Evolutionary conservation across 148 eudicot species (phyloP), one percentile per base, ranked within the genome.

Genomic region (Pharnaceum exiguum): DNA sequence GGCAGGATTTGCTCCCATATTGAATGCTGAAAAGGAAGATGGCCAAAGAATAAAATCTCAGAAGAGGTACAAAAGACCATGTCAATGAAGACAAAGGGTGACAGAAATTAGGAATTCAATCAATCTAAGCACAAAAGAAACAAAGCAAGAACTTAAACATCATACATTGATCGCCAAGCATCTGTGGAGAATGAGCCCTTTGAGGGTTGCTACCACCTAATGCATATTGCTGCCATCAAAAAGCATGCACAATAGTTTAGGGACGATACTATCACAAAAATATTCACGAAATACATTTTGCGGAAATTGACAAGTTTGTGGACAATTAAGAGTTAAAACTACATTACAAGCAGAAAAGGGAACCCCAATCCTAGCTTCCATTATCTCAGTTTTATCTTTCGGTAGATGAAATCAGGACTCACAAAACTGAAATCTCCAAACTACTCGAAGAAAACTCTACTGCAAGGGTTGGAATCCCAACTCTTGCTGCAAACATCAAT

Each of bases 91-190:
- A 23, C 6, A 29, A 7, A 21, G 21, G 24, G 11, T 43, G 24
- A 49, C 12, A 32, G 27, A 57, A 45, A 8, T 30, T 53, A 36
- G 39, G 8, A 33, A 3, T 24, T 22, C 10, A 54, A 25, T 27
- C 35, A 53, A 21, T 13, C 29, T 18, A 16, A 22, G 37, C 27
- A 46, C 18, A 48, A 17, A 50, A n/a, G 38, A 55, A 25, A 37
- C 13, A 45, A 49, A 51, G 43, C 35, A 25, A 13, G 62, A 53
- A 30, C 19, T 36, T 87, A 3, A 84, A 93, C 96, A 86, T 36
- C 90, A 3, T 87, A 93, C 96, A 86, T 68, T 86, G 99, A 68
- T 93, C 99, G 57, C 71, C 76, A 46, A 89, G 80, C 68, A 79
- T 78, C 68, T 82, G 86, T 53, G 98, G 73, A 77, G 83, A 73